Conservation (phyloP, 1,139 yeast species). For the Pneumocystis murina region DNA sequence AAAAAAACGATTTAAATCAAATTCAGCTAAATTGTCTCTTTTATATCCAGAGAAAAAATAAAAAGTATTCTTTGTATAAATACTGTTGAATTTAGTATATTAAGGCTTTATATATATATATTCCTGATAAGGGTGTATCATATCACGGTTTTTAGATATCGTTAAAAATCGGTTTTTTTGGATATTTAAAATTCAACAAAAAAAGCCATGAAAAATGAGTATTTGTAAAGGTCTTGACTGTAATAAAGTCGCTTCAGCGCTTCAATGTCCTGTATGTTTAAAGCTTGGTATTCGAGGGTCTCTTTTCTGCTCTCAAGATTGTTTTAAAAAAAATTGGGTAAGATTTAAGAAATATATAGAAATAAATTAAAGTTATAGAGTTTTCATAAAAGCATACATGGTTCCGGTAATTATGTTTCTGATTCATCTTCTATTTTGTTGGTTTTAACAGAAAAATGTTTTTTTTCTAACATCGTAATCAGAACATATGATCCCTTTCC, state of each 20-base stretch:
- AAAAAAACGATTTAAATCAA: no score
- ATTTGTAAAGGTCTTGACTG: conserved; percentile 34
- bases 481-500: conserved; percentile 78
- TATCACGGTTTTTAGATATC: neutral
- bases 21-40: no score
- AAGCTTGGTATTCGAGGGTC: conserved; percentile 43
- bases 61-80: no score
- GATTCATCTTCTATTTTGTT: neutral
- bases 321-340: conserved; percentile 60
- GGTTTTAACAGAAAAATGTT: neutral
- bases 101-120: no score
- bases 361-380: conserved; percentile 12
- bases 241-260: conserved; percentile 56
- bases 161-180: neutral
- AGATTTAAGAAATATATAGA: conserved; percentile 39
- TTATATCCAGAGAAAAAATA: no score
- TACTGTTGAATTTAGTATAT: no score
- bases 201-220: neutral
- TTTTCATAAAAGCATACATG: neutral
- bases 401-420: neutral
- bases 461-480: conserved; percentile 13
- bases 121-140: no score
- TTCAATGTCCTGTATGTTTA: conserved; percentile 86
- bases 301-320: conserved; percentile 67
- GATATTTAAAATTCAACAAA: neutral